Evolutionary conservation across 2,329 filamentous ascomycete species (phyloP), one percentile per base, ranked within the genome.

Genomic region (Dothistroma septosporum): DNA sequence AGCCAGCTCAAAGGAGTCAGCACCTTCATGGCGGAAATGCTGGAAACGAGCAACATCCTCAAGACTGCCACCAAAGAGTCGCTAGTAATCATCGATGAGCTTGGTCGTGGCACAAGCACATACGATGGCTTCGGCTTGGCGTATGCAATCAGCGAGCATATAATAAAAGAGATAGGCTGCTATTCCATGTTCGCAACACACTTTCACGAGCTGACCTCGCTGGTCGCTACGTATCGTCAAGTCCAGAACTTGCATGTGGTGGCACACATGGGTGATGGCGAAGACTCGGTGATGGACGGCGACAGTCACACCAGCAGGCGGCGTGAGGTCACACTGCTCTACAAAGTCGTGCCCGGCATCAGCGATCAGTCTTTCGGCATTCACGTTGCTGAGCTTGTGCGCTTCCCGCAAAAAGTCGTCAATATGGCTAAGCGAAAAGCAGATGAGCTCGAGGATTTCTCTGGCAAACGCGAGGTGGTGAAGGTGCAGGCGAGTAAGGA

Each of bases 21-120:
- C 3, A 99, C 94, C 0, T 99, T 99, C 76, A 99, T 99, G 95
- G 94, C 94, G 1, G 94, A 99, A 78, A 99, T 99, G 94, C 84
- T 99, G 22, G 94, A 99, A 75, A 99, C 94, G 1, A 92, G 94
- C 67, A 97, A 97, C 74, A 99, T 99, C 66, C 87, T 99, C 72
- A 97, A 97, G 78, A 95, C 91, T 0, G 94, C 94, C 1, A 99
- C 94, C 0, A 86, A 89, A 33, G 94, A 99, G 74, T 96, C 91
- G 4, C 84, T 99, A 57, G 97, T 99, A 77, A 97, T 99, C 76
- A 97, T 99, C 68, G 95, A 99, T 75, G 94, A 99, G 75, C 85
- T 99, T 1, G 94, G 94, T 54, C 91, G 94, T 62, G 94, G 94
- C 60, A 99, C 94, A 0, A 97, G 92, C 64, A 99, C 95, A 0